Base-by-base conservation (phyloP, 2,329 filamentous ascomycete species). In the Diplocarpon mali region DNA sequence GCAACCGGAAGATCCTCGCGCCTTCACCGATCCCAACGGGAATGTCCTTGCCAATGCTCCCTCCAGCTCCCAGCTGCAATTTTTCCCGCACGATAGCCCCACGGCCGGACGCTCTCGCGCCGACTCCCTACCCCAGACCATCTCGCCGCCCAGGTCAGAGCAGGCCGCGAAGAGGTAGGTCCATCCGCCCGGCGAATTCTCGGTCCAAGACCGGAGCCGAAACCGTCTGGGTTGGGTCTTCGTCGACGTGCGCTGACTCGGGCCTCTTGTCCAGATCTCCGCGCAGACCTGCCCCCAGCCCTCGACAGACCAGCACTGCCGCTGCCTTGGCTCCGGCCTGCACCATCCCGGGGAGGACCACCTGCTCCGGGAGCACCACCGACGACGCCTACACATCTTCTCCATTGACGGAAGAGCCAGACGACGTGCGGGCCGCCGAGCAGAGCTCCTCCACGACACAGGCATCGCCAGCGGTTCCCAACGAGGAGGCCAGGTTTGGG, bases 341-440 rank as follows among this genome's bases (percentile, higher is more conserved):
- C n/a, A 60, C 56, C 48, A 53, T 51, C 13, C 57, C 59, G 12
- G 60, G 59, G 24, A 57, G 57, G 55, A 54, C 44, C 37, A 51
- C 52, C 34, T 60, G 60, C 44, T 30, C 41, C 35, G 48, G 51
- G 51, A 44, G 42, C 45, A 50, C 46, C 43, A 48, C 44, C 39
- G 53, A 54, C 45, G 47, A 53, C 35, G 45, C 48, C 42, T 40
- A 48, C 38, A 31, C 52, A 35, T 53, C 54, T 44, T 57, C 60
- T 44, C 56, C 51, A 41, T 62, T 57, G 35, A 60, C 60, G 10
- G 60, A 59, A 45, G 60, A 63, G 47, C 54, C 61, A 40, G 58
- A 63, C 54, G 60, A 62, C 45, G 48, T 61, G 15, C 42, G 62
- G 39, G 61, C 60, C 39, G 57, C 59, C n/a, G 59, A 62, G 47